Percentiles rank a stretch among this genome's conserved stretches.
Conservation (phyloP, 2,329 filamentous ascomycete species). For the Pyrenochaeta sp. region DNA sequence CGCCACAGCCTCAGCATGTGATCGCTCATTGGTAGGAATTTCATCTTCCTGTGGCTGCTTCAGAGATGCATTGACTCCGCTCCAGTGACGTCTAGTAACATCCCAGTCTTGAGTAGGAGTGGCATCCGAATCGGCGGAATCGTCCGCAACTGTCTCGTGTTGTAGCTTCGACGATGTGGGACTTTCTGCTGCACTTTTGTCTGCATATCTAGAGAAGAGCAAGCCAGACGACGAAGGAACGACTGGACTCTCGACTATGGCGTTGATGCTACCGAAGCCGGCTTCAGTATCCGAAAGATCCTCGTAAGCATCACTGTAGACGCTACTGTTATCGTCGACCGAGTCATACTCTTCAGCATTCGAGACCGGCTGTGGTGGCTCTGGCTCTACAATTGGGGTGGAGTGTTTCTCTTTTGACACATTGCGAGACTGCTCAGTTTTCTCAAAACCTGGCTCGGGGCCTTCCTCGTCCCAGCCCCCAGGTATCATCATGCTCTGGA, state of each 20-base stretch:
- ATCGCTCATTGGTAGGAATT: slow-evolving; percentile 6
- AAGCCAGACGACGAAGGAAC: slow-evolving; percentile 33
- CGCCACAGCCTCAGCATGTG: slow-evolving; percentile 8
- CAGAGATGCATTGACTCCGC: slow-evolving; percentile 68
- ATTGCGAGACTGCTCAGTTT: background rate
- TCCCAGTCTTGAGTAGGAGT: slow-evolving; percentile 67
- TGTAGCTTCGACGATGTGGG: slow-evolving; percentile 21
- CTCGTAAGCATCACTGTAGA: slow-evolving; percentile 82
- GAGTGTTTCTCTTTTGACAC: background rate
- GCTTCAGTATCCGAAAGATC: slow-evolving; percentile 72
- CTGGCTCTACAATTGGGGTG: slow-evolving; percentile 7
- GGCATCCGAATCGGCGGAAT: slow-evolving; percentile 11
- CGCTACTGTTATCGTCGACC: slow-evolving; percentile 56
- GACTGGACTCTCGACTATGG: slow-evolving; percentile 70
- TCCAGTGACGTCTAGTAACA: slow-evolving; percentile 74
- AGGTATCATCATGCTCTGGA: slow-evolving; percentile 37
- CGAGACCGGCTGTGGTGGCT: slow-evolving; percentile 5
- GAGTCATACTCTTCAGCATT: slow-evolving; percentile 27
- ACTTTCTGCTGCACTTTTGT: slow-evolving; percentile 21
- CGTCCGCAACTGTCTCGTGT: slow-evolving; percentile 13
- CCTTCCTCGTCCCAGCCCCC: slow-evolving; percentile 45
- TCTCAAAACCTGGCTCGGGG: slow-evolving; percentile 4
- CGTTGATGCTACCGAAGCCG: slow-evolving; percentile 77
- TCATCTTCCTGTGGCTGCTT: slow-evolving; percentile 49
- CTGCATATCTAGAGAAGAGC: slow-evolving; percentile 35